Evolutionary conservation across 164 flowering plant species (phyloP), one percentile per base, ranked within the genome.

Genomic region (Brasenia schreberi): DNA sequence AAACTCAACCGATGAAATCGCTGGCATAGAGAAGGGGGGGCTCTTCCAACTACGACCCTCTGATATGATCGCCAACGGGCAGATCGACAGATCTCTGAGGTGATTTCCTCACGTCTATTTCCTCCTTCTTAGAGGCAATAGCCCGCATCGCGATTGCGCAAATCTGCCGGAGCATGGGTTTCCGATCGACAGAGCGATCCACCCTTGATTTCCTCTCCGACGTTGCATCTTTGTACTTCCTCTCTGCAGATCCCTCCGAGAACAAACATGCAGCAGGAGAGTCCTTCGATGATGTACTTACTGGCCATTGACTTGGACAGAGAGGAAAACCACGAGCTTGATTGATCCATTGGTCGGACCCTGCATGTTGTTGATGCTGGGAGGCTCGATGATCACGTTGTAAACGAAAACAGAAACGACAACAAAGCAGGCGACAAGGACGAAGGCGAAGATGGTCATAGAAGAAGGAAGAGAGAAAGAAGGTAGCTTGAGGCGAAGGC

Each of bases 211-310:
- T 77, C 11, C 72, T 89, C 1, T 77, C 93, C 5, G 87, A 83
- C 45, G 74, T 91, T 16, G 82, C 81, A 2, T 68, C 80, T 16
- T 71, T 81, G 42, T 92, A 86, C 69, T 68, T 92, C 6, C 62
- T n/a, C n/a, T n/a, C n/a, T n/a, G 43, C 98, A 97, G 3, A 84
- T 4, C 0, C 98, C 98, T 19, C 98, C 97, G 18, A 94, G 83
- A n/a, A 91, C 83, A 74, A 94, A 94, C 98, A 94, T 94, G 84
- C 87, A 94, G 0, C 98, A 97, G 5, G 97, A 89, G 1, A 95
- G 87, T 0, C 98, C 98, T 64, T 94, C 98, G 67, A 94, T 89
- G 67, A 94, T 94, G 82, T 94, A 94, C 92, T 94, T 94, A 94
- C 92, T 94, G 98, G 1, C 96, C 97, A 71, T 94, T 94, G 76